These are phyloP conservation scores for Nicotiana noctiflora DNA, from an alignment of 257 asterid species.

Conservation along the genomic window DNA sequence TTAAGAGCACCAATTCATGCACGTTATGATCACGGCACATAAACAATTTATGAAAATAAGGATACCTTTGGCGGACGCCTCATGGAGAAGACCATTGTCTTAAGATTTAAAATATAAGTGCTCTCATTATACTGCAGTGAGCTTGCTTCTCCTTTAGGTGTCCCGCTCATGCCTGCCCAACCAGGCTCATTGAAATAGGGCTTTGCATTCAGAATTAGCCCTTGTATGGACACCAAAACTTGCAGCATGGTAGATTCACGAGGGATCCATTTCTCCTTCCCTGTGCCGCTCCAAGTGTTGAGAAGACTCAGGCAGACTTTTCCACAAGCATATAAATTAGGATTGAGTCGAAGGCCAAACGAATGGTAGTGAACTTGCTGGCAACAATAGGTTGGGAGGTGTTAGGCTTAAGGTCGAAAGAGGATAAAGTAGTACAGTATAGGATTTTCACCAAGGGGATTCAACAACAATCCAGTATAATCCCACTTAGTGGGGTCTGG, in stretches of 20 bases:
- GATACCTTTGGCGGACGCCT: slow-evolving; percentile 87
- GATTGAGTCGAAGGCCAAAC: slow-evolving; percentile 86
- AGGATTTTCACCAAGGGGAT: too few relatives aligned
- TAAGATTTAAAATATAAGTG: slow-evolving; percentile 53
- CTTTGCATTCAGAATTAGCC: slow-evolving; percentile 76
- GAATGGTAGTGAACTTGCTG: slow-evolving; percentile 88
- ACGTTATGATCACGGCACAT: neutral
- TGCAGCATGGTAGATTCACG: slow-evolving; percentile 70
- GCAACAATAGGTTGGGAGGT: slow-evolving; percentile 13
- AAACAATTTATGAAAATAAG: neutral
- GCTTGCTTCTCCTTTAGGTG: slow-evolving; percentile 43
- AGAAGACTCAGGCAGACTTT: slow-evolving; percentile 97
- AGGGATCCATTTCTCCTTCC: slow-evolving; percentile 80
- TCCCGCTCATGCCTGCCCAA: slow-evolving; percentile 38
- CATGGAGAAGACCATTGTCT: slow-evolving; percentile 74
- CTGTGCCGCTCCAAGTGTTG: slow-evolving; percentile 76
- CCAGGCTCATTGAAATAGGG: slow-evolving; percentile 97
- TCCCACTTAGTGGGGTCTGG: too few relatives aligned
- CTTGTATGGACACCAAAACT: slow-evolving; percentile 95
- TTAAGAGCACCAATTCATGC: neutral
- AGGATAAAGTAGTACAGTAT: neutral
- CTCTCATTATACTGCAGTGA: slow-evolving; percentile 61
- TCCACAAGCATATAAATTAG: slow-evolving; percentile 71
- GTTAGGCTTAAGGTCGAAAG: neutral
- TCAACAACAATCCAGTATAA: too few relatives aligned